A percentile compares a stretch with the other conserved stretches of the same genome.
phyloP scores from a whole-genome alignment of 306 rosid species.

The Cicer chorassanicum region DNA sequence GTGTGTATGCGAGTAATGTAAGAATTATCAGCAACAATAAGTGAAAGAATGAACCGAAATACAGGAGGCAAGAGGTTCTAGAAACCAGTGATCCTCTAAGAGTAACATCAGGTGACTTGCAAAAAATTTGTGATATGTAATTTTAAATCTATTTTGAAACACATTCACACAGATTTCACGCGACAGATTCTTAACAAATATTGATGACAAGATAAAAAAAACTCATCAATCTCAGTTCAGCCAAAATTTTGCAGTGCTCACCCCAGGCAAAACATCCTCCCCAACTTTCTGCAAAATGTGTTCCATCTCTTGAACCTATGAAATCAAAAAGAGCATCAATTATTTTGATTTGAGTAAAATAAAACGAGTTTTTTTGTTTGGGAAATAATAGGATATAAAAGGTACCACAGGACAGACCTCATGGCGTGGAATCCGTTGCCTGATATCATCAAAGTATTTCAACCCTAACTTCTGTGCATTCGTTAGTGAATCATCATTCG shows the following conservation, averaged over 20 bases:
- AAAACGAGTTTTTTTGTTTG: neutral
- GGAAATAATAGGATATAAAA: slow-evolving; percentile 15
- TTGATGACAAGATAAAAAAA: slow-evolving; percentile 18
- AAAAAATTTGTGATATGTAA: neutral
- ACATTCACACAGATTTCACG: neutral
- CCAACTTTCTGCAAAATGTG: slow-evolving; percentile 68
- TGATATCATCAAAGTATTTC: slow-evolving; percentile 88
- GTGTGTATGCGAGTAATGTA: slow-evolving; percentile 28
- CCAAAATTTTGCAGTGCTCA: slow-evolving; percentile 48
- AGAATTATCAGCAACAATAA: slow-evolving; percentile 26
- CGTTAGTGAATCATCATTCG: slow-evolving; percentile 70
- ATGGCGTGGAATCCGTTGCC: slow-evolving; percentile 78
- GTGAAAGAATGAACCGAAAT: slow-evolving; percentile 32
- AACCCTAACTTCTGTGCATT: slow-evolving; percentile 84
- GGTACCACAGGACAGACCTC: slow-evolving; percentile 66
- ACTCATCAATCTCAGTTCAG: slow-evolving; percentile 20
- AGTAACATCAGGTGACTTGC: slow-evolving; percentile 18
- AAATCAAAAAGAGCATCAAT: slow-evolving; percentile 37
- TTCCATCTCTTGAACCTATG: slow-evolving; percentile 89
- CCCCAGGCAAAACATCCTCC: slow-evolving; percentile 81
- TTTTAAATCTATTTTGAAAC: neutral
- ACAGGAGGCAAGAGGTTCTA: slow-evolving; percentile 21
- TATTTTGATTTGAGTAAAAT: slow-evolving; percentile 15
- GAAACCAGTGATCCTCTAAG: slow-evolving; percentile 19
- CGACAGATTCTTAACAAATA: slow-evolving; percentile 18